Evolutionary conservation across 345 rosid genomes (phyloP), one percentile per base, ranked within the genome.

Genomic region (Pugionium cornutum): DNA sequence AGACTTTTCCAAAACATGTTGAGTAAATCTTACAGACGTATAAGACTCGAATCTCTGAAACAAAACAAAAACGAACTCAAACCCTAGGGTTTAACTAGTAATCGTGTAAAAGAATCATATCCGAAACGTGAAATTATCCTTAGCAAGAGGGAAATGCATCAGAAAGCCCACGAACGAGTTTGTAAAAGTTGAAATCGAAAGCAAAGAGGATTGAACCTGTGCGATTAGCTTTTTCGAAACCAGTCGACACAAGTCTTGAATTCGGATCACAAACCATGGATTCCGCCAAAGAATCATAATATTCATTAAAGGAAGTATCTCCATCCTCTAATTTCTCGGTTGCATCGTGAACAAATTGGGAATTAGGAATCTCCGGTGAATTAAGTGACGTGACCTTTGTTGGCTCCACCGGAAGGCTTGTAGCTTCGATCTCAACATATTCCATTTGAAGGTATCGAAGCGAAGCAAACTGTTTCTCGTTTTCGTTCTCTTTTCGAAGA

Each of bases 181-280:
- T 35, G 25, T 57, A 3, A 56, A 7, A 35, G 62, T 25, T 11
- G 68, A 25, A 53, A 62, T 52, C 56, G 31, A 57, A 9, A 56
- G 59, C 9, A 18, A 28, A 40, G 54, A 35, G 35, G 2, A 26
- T 51, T 83, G 83, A 30, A 90, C 99, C 90, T 46, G 81, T 27
- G 69, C 64, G 68, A 75, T 56, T 66, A 26, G 82, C 62, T 75
- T 37, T 78, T 5, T 79, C 52, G 70, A 88, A 79, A 70, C 99
- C 99, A 37, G 64, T 44, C n/a, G 61, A 72, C 3, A 90, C 73
- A 1, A 89, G 72, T 66, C 85, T 79, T 48, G 97, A 83, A 75
- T 70, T 81, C 2, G 95, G 80, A 74, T 88, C 96, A 49, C 91
- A 92, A 4, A 90, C 79, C 96, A 92, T 82, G 1, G 78, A 83